Evolutionary conservation across 2,329 filamentous ascomycete species (phyloP).

Genomic region (Colletotrichum caudatum): DNA sequence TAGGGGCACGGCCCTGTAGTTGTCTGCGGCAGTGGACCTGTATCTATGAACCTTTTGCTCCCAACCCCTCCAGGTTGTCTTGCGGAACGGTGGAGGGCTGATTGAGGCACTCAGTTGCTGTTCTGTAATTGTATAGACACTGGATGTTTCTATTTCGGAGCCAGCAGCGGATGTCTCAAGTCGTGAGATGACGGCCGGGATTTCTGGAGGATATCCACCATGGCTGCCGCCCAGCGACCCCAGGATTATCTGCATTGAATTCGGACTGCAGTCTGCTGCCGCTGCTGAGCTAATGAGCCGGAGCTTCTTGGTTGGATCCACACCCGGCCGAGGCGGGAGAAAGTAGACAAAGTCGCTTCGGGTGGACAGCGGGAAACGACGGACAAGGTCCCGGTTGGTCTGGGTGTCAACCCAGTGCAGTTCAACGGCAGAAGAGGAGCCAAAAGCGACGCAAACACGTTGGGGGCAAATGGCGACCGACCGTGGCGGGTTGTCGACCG

Average conservation of each 20-base stretch:
- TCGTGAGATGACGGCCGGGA: conserved; percentile 43
- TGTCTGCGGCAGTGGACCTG: conserved; percentile 58
- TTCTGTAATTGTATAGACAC: conserved; percentile 27
- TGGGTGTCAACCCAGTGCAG: conserved; percentile 68
- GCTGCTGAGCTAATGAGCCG: conserved; percentile 72
- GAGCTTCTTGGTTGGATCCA: conserved; percentile 67
- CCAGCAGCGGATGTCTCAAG: conserved; percentile 20
- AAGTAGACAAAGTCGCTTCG: conserved; percentile 71
- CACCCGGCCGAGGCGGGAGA: conserved; percentile 62
- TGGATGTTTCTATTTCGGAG: conserved; percentile 1
- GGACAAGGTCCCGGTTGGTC: conserved; percentile 61
- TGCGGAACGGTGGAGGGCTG: neutral
- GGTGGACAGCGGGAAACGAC: conserved; percentile 67
- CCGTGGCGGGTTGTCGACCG: conserved; percentile 71
- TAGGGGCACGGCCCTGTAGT: conserved; percentile 73
- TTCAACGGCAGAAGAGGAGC: conserved; percentile 71
- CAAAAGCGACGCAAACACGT: conserved; percentile 73
- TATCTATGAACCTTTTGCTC: neutral
- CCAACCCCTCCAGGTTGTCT: neutral
- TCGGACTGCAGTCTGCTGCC: conserved; percentile 47
- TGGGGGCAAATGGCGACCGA: conserved; percentile 75
- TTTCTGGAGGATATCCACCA: neutral
- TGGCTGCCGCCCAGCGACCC: conserved; percentile 43
- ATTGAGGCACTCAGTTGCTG: conserved; percentile 1
- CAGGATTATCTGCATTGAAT: conserved; percentile 42